These are phyloP conservation scores for Carpinus fangiana DNA, from an alignment of 306 rosid species.

Conservation along the genomic window DNA sequence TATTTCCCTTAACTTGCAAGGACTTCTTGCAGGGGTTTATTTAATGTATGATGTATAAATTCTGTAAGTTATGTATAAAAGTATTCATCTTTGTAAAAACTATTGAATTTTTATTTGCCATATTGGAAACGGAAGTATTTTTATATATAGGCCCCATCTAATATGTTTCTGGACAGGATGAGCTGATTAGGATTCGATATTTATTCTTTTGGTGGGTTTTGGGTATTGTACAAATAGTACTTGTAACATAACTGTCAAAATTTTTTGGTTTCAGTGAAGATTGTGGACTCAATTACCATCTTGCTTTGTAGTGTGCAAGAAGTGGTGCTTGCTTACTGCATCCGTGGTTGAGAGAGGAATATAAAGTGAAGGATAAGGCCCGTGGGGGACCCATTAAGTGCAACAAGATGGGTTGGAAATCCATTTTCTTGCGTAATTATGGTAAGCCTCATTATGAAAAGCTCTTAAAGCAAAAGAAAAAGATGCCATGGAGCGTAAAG, in stretches of 20 bases:
- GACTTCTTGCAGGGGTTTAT: conserved; percentile 57
- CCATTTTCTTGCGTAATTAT: conserved; percentile 30
- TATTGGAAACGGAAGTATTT: neutral
- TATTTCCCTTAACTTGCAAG: conserved; percentile 48
- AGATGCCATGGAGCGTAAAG: conserved; percentile 19
- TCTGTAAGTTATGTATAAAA: conserved; percentile 61
- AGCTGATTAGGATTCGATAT: neutral
- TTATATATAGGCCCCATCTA: neutral
- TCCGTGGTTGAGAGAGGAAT: conserved; percentile 22
- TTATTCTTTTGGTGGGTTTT: neutral
- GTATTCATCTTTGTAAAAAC: neutral
- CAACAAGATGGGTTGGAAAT: conserved; percentile 31
- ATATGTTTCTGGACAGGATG: conserved; percentile 2
- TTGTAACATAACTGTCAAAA: neutral
- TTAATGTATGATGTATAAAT: conserved; percentile 53
- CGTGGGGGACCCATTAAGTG: conserved; percentile 28
- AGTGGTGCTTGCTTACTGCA: conserved; percentile 11
- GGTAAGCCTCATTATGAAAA: conserved; percentile 33
- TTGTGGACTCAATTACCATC: neutral
- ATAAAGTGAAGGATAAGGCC: conserved; percentile 13
- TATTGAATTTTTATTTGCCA: neutral
- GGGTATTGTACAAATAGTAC: conserved; percentile 5
- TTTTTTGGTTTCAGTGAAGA: conserved; percentile 17
- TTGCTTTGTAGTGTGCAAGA: conserved; percentile 17
- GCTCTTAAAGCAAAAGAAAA: conserved; percentile 40